Evolutionary conservation across 768 basidiomycete genomes (phyloP), one percentile per base, ranked within the genome.

Genomic region (Agaricus blazei): DNA sequence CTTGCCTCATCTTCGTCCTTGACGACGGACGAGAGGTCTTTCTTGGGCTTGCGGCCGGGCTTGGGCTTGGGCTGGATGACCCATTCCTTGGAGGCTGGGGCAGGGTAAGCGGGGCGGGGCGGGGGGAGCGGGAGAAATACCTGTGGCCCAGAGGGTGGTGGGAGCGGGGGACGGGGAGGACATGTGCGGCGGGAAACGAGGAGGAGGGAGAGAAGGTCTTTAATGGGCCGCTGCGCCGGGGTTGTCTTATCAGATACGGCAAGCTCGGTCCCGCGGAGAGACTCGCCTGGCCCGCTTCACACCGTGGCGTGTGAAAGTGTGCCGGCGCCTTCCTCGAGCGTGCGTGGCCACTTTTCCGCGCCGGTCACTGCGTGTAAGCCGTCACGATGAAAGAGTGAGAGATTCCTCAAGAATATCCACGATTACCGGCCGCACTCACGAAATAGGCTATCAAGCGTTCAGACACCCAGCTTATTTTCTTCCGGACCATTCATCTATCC

Each of bases 21-120:
- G 23, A 65, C 51, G 28, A 70, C 57, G 31, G 72, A 59, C 9
- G 65, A 61, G 19, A 68, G 27, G 58, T 89, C 89, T 62, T 82
- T 88, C 80, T 92, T 93, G 15, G 90, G 90, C 72, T 93, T 93
- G 45, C 91, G 77, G 15, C 91, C 91, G 36, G 91, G 91, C 67
- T 90, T 93, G 8, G 90, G 87, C 63, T 88, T 90, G 7, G 91
- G 86, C 24, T 86, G 85, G 61, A 93, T 88, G 58, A 90, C 79
- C 91, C 91, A 93, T 68, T 92, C 88, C 68, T 85, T 91, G n/a
- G 89, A 90, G 28, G 90, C 90, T 90, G 44, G 38, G 6, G 51
- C 31, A 28, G 29, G 45, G 52, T 57, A 52, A 59, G 63, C 41
- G 51, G 52, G 40, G 61, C 50, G 58, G 28, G 26, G 29, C 34